These are phyloP conservation scores for Podosphaera fusca DNA, from an alignment of 2,329 filamentous ascomycete genomes.

Conservation along the genomic window DNA sequence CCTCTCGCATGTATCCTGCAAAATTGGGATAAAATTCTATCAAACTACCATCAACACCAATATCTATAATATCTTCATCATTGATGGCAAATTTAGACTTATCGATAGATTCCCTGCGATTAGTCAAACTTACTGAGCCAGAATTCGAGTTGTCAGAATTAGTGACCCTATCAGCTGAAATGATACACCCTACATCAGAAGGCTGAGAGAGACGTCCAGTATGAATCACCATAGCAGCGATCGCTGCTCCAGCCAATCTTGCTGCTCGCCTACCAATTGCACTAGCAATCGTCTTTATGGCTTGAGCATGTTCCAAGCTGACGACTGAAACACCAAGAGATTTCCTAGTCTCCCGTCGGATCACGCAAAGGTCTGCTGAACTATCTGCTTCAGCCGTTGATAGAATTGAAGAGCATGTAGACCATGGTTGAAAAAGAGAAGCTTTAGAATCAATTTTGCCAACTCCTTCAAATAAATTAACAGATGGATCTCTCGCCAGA, in stretches of 20 bases:
- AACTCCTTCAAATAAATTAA: conserved; percentile 58
- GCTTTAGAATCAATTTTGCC: conserved; percentile 43
- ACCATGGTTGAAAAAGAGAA: conserved; percentile 58
- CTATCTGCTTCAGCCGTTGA: conserved; percentile 67
- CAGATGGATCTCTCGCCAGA: conserved; percentile 41
- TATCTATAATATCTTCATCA: conserved; percentile 49
- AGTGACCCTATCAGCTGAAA: conserved; percentile 9
- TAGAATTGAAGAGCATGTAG: conserved; percentile 74
- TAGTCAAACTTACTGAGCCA: conserved; percentile 8
- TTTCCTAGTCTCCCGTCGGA: conserved; percentile 57
- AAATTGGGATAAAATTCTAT: conserved; percentile 94
- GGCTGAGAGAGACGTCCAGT: conserved; percentile 49
- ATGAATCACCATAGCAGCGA: conserved; percentile 63
- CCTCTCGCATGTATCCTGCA: conserved; percentile 68
- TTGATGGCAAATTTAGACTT: conserved; percentile 11
- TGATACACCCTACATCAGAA: conserved; percentile 7
- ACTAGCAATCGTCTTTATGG: conserved; percentile 60
- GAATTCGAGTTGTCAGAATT: conserved; percentile 12
- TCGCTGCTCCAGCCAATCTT: conserved; percentile 64
- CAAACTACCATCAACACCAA: conserved; percentile 83
- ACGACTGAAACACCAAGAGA: conserved; percentile 54
- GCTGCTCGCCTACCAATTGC: conserved; percentile 79
- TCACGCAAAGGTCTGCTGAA: conserved; percentile 44
- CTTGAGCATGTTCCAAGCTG: conserved; percentile 63
- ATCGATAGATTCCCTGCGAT: conserved; percentile 11